A percentile compares a stretch with the other conserved stretches of the same genome.
Evolutionary conservation across 2,329 filamentous ascomycete genomes (phyloP).

Genomic region (Coniochaeta sp.): DNA sequence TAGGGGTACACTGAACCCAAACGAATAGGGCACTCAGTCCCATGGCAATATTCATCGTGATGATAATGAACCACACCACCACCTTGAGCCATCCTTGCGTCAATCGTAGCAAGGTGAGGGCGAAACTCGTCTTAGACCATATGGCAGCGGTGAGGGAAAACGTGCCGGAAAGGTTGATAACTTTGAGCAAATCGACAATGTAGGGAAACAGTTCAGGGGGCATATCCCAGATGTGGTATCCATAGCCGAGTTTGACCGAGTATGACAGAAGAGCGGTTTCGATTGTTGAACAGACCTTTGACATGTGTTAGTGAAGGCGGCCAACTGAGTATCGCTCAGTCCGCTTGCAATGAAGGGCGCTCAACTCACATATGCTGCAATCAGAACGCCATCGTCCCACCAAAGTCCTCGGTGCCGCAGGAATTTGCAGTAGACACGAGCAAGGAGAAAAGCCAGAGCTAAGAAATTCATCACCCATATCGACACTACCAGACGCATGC

Average conservation of each 20-base stretch:
- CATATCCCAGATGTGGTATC: conserved; percentile 15
- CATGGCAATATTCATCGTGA: conserved; percentile 16
- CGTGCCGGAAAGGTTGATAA: conserved; percentile 12
- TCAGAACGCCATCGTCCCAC: conserved; percentile 16
- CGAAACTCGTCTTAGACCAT: conserved; percentile 23
- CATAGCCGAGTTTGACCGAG: conserved; percentile 11
- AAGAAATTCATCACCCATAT: conserved; percentile 2
- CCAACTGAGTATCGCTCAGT: neutral
- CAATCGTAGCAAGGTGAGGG: conserved; percentile 19
- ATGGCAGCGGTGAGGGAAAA: conserved; percentile 18
- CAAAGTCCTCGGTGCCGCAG: conserved; percentile 13
- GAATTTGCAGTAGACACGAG: conserved; percentile 14
- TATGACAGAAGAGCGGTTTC: conserved; percentile 10
- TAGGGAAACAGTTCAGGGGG: neutral
- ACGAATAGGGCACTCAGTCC: conserved; percentile 12
- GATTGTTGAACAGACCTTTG: conserved; percentile 8
- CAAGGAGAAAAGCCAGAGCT: neutral
- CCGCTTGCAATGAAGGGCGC: neutral
- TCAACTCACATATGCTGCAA: conserved; percentile 14
- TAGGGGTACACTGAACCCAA: conserved; percentile 13
- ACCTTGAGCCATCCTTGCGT: conserved; percentile 8
- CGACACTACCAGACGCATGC: conserved; percentile 1
- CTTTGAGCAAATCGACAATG: conserved; percentile 12
- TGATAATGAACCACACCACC: conserved; percentile 17
- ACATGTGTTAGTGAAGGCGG: neutral